phyloP scores from a whole-genome alignment of 768 basidiomycete genomes.

The Macrocybe gigantea region DNA sequence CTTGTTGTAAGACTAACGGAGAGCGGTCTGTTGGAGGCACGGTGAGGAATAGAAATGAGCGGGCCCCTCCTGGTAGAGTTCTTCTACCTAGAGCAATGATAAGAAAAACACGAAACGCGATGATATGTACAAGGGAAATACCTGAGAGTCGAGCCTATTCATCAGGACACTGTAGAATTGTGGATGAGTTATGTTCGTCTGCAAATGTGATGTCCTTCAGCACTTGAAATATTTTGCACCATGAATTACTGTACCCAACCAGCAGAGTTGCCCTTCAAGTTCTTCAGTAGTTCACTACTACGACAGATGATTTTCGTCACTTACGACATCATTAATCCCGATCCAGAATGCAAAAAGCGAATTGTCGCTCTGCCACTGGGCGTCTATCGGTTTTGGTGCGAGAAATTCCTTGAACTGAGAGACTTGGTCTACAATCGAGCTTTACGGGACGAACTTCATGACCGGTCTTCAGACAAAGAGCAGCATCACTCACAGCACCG shows the following conservation, averaged over 20 bases:
- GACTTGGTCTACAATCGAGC: constrained; percentile 54
- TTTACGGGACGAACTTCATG: constrained; percentile 6
- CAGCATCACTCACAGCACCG: constrained; percentile 28
- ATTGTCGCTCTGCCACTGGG: constrained; percentile 46
- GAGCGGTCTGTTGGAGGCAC: constrained; percentile 56
- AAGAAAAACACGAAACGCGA: neutral
- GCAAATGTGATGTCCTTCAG: neutral
- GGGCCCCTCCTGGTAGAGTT: constrained; percentile 44
- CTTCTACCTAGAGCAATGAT: constrained; percentile 32
- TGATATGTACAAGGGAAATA: constrained; percentile 5
- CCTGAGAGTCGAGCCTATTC: constrained; percentile 27
- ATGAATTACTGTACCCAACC: constrained; percentile 29
- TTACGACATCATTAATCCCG: constrained; percentile 59
- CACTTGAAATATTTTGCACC: neutral
- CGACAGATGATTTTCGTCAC: constrained; percentile 9
- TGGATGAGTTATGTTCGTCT: constrained; percentile 32
- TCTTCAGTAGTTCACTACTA: neutral
- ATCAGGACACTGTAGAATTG: constrained; percentile 29
- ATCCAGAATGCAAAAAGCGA: constrained; percentile 60
- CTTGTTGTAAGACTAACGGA: constrained; percentile 40
- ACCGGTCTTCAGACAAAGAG: neutral
- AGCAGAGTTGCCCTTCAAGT: constrained; percentile 40
- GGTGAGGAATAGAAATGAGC: constrained; percentile 57
- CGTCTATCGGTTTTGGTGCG: constrained; percentile 35
- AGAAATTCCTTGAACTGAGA: constrained; percentile 41